phyloP scores from a whole-genome alignment of 2,329 filamentous ascomycete species.

The Achaetomium macrosporum region DNA sequence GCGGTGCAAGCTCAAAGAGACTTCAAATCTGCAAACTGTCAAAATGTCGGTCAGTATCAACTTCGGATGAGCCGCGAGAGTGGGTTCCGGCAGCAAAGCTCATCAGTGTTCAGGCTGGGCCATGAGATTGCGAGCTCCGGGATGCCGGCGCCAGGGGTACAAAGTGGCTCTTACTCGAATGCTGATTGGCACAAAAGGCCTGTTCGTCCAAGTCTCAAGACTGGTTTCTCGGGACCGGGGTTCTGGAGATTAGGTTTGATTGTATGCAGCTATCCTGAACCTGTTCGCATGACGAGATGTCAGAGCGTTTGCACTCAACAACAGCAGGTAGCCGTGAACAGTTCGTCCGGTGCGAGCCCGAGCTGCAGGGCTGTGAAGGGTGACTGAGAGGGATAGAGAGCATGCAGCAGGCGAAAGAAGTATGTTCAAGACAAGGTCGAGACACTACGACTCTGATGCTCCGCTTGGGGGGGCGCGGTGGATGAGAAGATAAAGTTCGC shows the following conservation, averaged over 20 bases:
- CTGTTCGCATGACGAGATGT: conserved; percentile 39
- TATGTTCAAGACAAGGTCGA: conserved; percentile 22
- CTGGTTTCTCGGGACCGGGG: conserved; percentile 17
- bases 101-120: neutral
- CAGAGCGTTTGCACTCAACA: conserved; percentile 34
- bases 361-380: conserved; percentile 8
- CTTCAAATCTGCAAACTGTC: neutral
- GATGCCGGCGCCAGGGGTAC: neutral
- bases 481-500: conserved; percentile 4
- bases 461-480: neutral
- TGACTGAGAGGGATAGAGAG: conserved; percentile 7
- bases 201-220: conserved; percentile 11
- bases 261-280: conserved; percentile 42
- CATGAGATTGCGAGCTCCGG: neutral
- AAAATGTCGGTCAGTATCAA: conserved; percentile 10
- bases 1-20: conserved; percentile 5
- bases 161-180: conserved; percentile 14
- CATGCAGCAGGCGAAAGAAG: conserved; percentile 1
- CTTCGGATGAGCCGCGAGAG: neutral
- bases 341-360: conserved; percentile 25
- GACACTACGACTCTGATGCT: conserved; percentile 17
- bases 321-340: conserved; percentile 32
- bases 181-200: conserved; percentile 16
- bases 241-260: conserved; percentile 32
- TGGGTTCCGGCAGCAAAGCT: conserved; percentile 1